Conservation (phyloP, 495 filamentous ascomycete genomes). For the Clohesyomyces aquaticus region DNA sequence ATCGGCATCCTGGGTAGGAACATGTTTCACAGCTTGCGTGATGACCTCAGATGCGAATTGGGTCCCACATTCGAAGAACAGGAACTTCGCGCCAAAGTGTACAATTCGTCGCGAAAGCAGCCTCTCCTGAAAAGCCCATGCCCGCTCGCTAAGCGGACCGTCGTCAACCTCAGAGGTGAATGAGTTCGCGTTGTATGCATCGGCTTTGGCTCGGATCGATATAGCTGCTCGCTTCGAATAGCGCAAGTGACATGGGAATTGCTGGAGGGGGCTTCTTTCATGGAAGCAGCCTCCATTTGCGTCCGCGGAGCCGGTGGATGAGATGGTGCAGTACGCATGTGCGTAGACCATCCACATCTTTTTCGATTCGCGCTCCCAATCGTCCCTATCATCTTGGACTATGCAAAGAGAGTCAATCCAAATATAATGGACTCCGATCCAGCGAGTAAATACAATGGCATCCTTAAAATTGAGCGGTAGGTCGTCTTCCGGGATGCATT, state of each 20-base stretch:
- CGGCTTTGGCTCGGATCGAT: background rate
- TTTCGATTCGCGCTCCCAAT: background rate
- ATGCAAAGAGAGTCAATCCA: constrained; percentile 7
- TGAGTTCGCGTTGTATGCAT: background rate
- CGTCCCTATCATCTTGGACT: background rate
- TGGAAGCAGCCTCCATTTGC: too few species aligned
- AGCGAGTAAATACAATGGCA: background rate
- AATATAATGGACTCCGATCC: background rate
- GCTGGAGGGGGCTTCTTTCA: too few species aligned
- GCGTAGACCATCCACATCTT: background rate
- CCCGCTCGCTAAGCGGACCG: background rate
- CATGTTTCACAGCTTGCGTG: too few species aligned
- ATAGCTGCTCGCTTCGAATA: too few species aligned
- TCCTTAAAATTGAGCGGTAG: background rate
- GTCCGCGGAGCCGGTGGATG: too few species aligned
- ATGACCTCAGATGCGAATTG: too few species aligned
- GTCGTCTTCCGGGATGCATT: background rate
- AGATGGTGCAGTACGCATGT: too few species aligned
- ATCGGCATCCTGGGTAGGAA: too few species aligned
- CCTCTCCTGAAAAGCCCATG: constrained; percentile 9
- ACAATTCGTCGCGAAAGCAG: constrained; percentile 4
- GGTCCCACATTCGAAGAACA: too few species aligned
- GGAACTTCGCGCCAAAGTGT: too few species aligned
- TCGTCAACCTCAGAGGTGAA: background rate
- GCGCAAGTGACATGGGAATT: too few species aligned